phyloP scores from a whole-genome alignment of 1,284 basidiomycete species.

The Cerrena zonata region DNA sequence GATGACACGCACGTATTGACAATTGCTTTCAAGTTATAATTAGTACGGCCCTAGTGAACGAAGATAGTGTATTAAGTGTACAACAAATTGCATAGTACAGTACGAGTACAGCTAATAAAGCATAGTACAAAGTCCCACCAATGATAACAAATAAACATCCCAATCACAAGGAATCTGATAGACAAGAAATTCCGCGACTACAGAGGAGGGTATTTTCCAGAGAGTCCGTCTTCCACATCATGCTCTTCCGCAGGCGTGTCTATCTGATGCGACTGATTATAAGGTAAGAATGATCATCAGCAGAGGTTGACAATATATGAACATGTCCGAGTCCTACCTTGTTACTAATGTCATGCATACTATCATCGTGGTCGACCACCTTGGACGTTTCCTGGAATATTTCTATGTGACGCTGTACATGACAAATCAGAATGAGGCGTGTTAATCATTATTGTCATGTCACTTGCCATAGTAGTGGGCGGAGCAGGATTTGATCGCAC shows the following conservation, averaged over 20 bases:
- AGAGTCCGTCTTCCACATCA: not conserved
- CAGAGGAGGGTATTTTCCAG: not conserved
- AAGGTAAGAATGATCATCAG: not conserved
- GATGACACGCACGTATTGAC: too few species aligned
- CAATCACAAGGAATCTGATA: too few species aligned
- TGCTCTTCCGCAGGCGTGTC: not conserved
- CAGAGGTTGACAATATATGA: not conserved
- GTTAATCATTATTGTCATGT: not conserved
- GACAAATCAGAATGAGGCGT: not conserved
- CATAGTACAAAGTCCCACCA: too few species aligned
- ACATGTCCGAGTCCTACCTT: not conserved
- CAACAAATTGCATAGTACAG: too few species aligned
- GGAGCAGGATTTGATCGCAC: not conserved
- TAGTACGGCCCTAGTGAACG: too few species aligned
- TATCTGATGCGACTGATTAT: not conserved
- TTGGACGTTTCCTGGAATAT: constrained; percentile 5
- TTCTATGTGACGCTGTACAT: not conserved
- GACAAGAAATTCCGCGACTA: too few species aligned
- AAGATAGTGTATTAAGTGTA: too few species aligned
- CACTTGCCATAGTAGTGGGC: not conserved
- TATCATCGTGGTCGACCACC: not conserved
- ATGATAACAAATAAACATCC: too few species aligned
- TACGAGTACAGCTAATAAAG: too few species aligned
- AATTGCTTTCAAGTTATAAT: too few species aligned
- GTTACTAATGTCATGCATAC: not conserved